A percentile compares a stretch with the other conserved stretches of the same genome.
These are phyloP conservation scores for Psidium guajava DNA, from an alignment of 345 rosid genomes.

Conservation along the genomic window DNA sequence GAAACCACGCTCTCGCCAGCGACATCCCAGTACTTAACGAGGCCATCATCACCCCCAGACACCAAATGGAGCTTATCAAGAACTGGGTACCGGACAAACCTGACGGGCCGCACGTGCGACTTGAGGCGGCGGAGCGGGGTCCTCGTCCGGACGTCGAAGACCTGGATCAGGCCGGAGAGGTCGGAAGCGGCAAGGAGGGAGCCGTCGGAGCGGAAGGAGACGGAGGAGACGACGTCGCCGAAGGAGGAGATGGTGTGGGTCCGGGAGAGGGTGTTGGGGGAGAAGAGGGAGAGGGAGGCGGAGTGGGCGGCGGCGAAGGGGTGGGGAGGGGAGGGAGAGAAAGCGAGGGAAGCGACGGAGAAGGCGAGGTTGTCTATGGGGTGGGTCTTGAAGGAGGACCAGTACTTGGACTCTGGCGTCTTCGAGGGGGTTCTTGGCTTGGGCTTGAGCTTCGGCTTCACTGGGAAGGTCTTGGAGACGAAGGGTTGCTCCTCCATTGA, in stretches of 20 bases:
- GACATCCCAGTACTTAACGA: slow-evolving; percentile 96
- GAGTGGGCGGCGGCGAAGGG: slow-evolving; percentile 70
- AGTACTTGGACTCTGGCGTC: slow-evolving; percentile 70
- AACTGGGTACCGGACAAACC: slow-evolving; percentile 66
- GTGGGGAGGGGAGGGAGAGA: slow-evolving; percentile 53
- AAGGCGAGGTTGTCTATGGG: slow-evolving; percentile 37
- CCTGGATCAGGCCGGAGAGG: slow-evolving; percentile 65
- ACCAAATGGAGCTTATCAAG: slow-evolving; percentile 81
- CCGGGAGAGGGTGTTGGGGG: slow-evolving; percentile 32
- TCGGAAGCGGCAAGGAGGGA: slow-evolving; percentile 79
- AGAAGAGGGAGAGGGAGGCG: slow-evolving; percentile 51
- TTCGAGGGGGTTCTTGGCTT: slow-evolving; percentile 40
- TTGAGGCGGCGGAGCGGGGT: slow-evolving; percentile 70
- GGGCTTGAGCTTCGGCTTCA: slow-evolving; percentile 64
- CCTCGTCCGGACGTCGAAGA: slow-evolving; percentile 62
- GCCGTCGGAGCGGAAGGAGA: slow-evolving; percentile 78
- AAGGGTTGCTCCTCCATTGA: slow-evolving; percentile 1
- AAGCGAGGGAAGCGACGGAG: slow-evolving; percentile 49
- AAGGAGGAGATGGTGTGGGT: slow-evolving; percentile 44
- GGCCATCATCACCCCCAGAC: slow-evolving; percentile 84
- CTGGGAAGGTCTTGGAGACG: slow-evolving; percentile 34
- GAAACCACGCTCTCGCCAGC: slow-evolving; percentile 46
- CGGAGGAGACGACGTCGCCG: slow-evolving; percentile 71
- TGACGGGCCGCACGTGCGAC: slow-evolving; percentile 70
- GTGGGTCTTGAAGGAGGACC: slow-evolving; percentile 80